A percentile compares a stretch with the other conserved stretches of the same genome.
Conservation (phyloP, 306 rosid genomes). For the Hippophae gyantsensis region DNA sequence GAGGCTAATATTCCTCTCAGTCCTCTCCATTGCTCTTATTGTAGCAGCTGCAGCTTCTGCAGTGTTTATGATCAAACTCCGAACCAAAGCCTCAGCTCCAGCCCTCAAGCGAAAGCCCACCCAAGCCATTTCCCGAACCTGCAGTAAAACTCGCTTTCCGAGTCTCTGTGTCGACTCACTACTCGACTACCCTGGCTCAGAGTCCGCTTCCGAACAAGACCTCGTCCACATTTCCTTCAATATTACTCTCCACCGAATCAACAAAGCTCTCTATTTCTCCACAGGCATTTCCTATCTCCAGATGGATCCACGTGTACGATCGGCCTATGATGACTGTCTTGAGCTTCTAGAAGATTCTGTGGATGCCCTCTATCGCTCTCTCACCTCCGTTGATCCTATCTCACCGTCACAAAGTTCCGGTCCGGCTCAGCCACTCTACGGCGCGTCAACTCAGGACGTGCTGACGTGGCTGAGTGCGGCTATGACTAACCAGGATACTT, state of each 20-base stretch:
- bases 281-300: constrained; percentile 28
- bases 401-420: not conserved
- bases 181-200: constrained; percentile 60
- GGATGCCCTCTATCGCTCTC: constrained; percentile 50
- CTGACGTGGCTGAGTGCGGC: constrained; percentile 88
- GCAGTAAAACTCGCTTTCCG: constrained; percentile 55
- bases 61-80: constrained; percentile 14
- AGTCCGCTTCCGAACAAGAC: constrained; percentile 52
- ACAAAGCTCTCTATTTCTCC: constrained; percentile 50
- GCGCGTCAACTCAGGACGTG: constrained; percentile 37
- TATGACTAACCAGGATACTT: constrained; percentile 81
- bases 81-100: not conserved
- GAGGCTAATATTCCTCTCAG: constrained; percentile 32
- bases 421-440: not conserved
- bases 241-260: constrained; percentile 60
- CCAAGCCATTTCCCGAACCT: constrained; percentile 60
- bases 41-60: constrained; percentile 56
- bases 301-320: constrained; percentile 37
- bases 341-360: constrained; percentile 80
- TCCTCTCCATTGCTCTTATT: constrained; percentile 35
- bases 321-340: constrained; percentile 69
- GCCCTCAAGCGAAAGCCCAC: constrained; percentile 37
- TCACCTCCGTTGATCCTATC: constrained; percentile 23
- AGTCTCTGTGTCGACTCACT: constrained; percentile 56
- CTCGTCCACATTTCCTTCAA: constrained; percentile 84